Conservation (phyloP, 2,329 filamentous ascomycete species). For the Lachnellula hyalina region DNA sequence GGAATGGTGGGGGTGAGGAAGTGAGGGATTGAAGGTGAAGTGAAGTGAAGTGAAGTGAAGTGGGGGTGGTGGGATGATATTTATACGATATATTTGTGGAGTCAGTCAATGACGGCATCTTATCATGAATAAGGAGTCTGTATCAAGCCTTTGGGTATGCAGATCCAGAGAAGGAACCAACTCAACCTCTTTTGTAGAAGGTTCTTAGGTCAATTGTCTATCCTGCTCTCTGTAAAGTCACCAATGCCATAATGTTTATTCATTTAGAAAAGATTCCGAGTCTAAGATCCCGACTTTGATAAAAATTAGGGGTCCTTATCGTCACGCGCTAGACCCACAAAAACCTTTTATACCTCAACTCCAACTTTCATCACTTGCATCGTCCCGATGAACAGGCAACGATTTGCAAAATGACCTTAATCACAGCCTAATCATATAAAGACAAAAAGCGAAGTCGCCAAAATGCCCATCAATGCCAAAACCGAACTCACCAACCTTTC, state of each 20-base stretch:
- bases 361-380: background rate
- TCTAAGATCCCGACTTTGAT: background rate
- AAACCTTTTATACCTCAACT: background rate
- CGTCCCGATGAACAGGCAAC: too few relatives aligned
- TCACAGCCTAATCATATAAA: too few relatives aligned
- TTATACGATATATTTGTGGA: background rate
- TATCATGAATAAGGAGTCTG: background rate
- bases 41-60: background rate
- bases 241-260: too few relatives aligned
- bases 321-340: background rate
- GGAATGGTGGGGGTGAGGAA: background rate
- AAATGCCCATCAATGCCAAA: background rate
- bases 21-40: too few relatives aligned
- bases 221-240: too few relatives aligned
- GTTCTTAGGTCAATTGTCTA: too few relatives aligned
- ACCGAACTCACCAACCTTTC: constrained; percentile 27
- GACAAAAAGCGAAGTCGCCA: background rate
- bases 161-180: too few relatives aligned
- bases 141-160: background rate
- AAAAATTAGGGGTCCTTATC: background rate
- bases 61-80: background rate
- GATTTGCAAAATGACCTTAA: background rate
- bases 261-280: too few relatives aligned
- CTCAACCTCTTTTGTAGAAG: too few relatives aligned
- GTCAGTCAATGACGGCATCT: background rate